Percentiles rank a stretch among this genome's conserved stretches.
Evolutionary conservation across 2,329 filamentous ascomycete genomes (phyloP).

Genomic region (Arthrocladium fulminans): DNA sequence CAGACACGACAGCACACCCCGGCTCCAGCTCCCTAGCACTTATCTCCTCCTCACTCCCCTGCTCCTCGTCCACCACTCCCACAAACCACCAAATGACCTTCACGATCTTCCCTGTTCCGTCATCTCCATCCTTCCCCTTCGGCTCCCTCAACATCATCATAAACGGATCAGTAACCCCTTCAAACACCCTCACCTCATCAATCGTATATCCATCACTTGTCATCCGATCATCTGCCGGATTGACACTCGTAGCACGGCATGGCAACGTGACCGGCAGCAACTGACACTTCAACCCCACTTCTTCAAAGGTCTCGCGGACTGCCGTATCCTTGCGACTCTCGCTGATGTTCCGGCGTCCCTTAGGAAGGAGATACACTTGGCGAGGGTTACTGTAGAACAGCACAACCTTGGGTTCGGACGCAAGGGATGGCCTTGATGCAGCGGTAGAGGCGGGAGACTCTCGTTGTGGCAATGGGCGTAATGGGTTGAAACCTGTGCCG

Average conservation of each 20-base stretch:
- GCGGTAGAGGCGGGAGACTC: neutral
- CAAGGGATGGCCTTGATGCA: neutral
- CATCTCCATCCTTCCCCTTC: neutral
- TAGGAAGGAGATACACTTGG: conserved; percentile 22
- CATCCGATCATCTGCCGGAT: conserved; percentile 11
- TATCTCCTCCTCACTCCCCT: conserved; percentile 16
- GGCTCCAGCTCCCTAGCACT: conserved; percentile 9
- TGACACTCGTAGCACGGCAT: conserved; percentile 8
- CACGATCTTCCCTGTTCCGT: conserved; percentile 5
- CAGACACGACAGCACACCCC: conserved; percentile 13
- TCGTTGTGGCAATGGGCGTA: neutral
- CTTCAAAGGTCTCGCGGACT: conserved; percentile 25
- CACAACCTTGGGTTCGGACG: conserved; percentile 9
- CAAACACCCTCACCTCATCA: neutral
- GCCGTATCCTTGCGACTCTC: conserved; percentile 22
- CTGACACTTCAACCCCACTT: conserved; percentile 14
- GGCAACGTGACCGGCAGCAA: conserved; percentile 8
- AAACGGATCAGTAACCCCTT: neutral
- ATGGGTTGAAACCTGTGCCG: neutral
- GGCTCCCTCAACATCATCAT: neutral
- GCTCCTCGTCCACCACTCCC: conserved; percentile 11
- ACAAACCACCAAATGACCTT: conserved; percentile 19
- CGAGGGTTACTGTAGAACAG: conserved; percentile 13
- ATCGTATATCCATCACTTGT: neutral
- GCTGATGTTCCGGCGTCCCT: conserved; percentile 24